Base-by-base conservation (phyloP, 371 early-diverging fungal genomes). In the Rhizopus arrhizus region DNA sequence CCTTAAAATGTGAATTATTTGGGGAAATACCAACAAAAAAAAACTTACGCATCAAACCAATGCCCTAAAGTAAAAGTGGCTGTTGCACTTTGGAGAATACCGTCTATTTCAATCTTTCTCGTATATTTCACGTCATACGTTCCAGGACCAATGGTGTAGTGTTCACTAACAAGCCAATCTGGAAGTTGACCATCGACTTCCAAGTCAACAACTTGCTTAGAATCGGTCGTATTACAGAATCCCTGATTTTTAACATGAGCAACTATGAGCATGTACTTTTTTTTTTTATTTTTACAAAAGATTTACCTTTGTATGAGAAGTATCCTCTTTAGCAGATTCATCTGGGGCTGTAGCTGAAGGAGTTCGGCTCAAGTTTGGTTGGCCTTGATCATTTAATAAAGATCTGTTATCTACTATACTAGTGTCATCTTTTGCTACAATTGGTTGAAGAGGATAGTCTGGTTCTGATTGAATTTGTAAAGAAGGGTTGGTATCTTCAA, bases 11-110 rank as follows among this genome's bases (percentile, higher is more conserved):
- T n/a, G n/a, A 11, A 13, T 5, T 13, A 43, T n/a, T 13, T n/a
- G 15, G 5, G 15, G 2, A 6, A n/a, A 13, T 5, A 43, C n/a
- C 5, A 43, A 43, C 5, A 43, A 43, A 43, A 8, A 49, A 50
- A 36, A 43, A 51, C 75, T 72, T 72, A 84, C 80, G 74, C 78
- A 67, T 90, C 90, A 75, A 89, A 85, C 80, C 89, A 84, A 67
- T 89, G 88, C 10, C 86, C 89, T 61, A 87, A 88, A 5, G 76
- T 77, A 56, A 82, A 90, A 12, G 69, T 65, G 12, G 81, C 73
- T 29, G 86, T 83, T 28, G 80, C 85, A 56, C 78, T 80, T 66
- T 84, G 79, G 11, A 82, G 66, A 34, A 85, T 80, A 4, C 88
- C 84, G 40, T 88, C 74, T 16, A 85, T 66, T 43, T 76, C 75